Base-by-base conservation (phyloP, 1,139 yeast species). In the Geotrichum bryndzae region DNA sequence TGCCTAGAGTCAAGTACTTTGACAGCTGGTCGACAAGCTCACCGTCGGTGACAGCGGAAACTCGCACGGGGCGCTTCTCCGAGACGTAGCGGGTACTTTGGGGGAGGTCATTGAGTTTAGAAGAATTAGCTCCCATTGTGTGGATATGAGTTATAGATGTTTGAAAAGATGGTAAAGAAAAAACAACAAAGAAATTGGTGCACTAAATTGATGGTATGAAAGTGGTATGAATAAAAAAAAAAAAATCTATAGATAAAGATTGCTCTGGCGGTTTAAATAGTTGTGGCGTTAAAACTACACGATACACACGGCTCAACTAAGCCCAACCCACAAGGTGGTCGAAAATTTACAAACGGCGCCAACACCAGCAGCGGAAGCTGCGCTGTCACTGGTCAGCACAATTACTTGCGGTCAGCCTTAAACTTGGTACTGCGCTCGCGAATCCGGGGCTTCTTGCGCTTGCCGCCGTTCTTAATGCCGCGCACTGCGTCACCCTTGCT, bases 401-500 rank as follows among this genome's bases (percentile, higher is more conserved):
- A 1, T n/a, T 41, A 41, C 57, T 61, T 63, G 23, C 55, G 53
- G 35, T 38, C 53, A 27, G 78, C 80, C 67, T 79, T 76, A 67
- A 85, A 87, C 65, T 82, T 82, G 63, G 84, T 82, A 62, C 86
- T 81, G 74, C 91, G 81, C 64, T 83, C 87, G 70, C 88, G 83
- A 66, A 84, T 80, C 72, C 92, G 80, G 45, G 90, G 88, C 71
- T 84, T 85, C 76, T 84, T 79, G 62, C 62, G 57, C 52, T 60
- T 56, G 33, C 63, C 61, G n/a, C 63, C 62, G 27, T 60, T 56
- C 33, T 61, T 65, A 41, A 66, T 61, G 15, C 69, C 69, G 3
- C 65, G 66, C n/a, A 83, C 81, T 64, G 76, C 79, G 57, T 78
- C 83, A 53, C 91, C 95, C 74, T 84, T 86, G 65, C 77, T 76